Base-by-base conservation (phyloP, 2,329 filamentous ascomycete genomes). In the Hypoxylon sp. region DNA sequence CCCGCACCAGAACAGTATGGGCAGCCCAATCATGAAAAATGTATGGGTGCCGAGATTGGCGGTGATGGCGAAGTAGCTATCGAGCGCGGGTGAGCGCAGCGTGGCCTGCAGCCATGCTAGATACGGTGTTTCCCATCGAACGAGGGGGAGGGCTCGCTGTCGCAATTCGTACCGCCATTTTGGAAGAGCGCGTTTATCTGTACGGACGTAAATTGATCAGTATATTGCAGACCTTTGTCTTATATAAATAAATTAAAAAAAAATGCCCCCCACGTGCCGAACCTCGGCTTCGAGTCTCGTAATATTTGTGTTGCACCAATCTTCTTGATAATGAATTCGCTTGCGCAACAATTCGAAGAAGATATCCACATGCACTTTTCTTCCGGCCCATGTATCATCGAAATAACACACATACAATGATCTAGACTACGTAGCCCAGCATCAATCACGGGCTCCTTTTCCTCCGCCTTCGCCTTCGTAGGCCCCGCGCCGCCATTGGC, bases 31-130 rank as follows among this genome's bases (percentile, higher is more conserved):
- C 94, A 98, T 98, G 85, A 98, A 99, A 84, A 98, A 98, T 0
- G 96, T 99, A 81, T 99, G 96, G 0, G 96, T 99, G 72, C 96
- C 94, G 61, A 98, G 88, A 80, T 98, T 99, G 71, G 96, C 96
- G 0, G 94, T 97, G 72, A 97, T 93, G 55, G 96, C 95, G 81
- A 99, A 99, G 84, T 98, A 99, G 70, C 93, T 93, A 81, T 99
- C 96, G 76, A 98, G 90, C 8, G 92, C 87, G 0, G 94, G 93
- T 19, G 93, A 91, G 76, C 95, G 92, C 78, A 95, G 81, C 78
- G 85, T 89, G 73, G 91, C 87, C 85, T 99, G 96, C 77, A 97
- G 83, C 83, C 88, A 91, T 63, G 95, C 95, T 17, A 99, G 90
- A 81, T 97, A 96, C 1, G 94, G 95, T 31, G 96, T 99, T 84